These are phyloP conservation scores for Populus hybrid DNA, from an alignment of 441 rosid genomes.

Conservation along the genomic window DNA sequence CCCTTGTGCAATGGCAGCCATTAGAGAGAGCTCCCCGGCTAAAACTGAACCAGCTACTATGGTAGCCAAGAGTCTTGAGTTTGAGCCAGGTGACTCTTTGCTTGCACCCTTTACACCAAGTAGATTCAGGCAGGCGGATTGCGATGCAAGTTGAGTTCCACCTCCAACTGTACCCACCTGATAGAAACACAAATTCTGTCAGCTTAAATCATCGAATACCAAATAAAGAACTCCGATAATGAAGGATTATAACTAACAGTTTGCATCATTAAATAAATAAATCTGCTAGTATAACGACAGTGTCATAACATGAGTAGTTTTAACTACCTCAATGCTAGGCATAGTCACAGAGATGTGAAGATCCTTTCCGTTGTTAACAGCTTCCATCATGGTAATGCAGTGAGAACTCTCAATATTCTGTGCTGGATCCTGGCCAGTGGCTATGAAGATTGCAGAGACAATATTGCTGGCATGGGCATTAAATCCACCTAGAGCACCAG, in stretches of 20 bases:
- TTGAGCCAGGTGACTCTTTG: conserved; percentile 64
- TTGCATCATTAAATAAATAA: not conserved
- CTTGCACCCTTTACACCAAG: conserved; percentile 90
- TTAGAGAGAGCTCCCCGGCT: conserved; percentile 84
- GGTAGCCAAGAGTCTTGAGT: conserved; percentile 72
- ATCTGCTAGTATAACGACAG: not conserved
- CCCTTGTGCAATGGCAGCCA: conserved; percentile 94
- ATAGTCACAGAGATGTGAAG: conserved; percentile 82
- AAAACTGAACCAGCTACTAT: conserved; percentile 82
- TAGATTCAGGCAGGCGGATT: conserved; percentile 82
- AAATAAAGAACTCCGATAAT: not conserved
- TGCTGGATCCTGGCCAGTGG: conserved; percentile 82
- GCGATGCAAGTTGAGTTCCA: conserved; percentile 91
- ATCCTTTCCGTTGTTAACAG: conserved; percentile 72
- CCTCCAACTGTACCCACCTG: conserved; percentile 96
- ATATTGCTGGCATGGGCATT: conserved; percentile 95
- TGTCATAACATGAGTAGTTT: not conserved
- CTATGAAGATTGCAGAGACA: conserved; percentile 80
- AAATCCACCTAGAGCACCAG: conserved; percentile 90
- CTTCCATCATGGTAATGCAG: conserved; percentile 25
- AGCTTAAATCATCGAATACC: not conserved
- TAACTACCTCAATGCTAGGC: conserved; percentile 80
- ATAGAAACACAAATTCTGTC: not conserved
- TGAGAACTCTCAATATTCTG: conserved; percentile 51
- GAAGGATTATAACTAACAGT: not conserved